A percentile compares a stretch with the other conserved stretches of the same genome.
These are phyloP conservation scores for Gastrolobium villosum DNA, from an alignment of 306 rosid species.

Conservation along the genomic window DNA sequence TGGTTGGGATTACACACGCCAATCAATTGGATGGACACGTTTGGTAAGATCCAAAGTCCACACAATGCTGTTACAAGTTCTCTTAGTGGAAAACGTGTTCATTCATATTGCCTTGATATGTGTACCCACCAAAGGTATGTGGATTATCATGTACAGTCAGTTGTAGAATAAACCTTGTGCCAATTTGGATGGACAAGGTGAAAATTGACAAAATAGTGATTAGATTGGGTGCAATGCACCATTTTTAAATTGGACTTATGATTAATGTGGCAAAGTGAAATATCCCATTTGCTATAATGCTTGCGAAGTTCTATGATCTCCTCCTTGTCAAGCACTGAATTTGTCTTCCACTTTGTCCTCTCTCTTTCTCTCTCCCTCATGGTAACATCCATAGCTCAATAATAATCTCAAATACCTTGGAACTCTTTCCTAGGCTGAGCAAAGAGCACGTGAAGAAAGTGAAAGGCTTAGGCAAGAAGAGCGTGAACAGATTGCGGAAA, in stretches of 20 bases:
- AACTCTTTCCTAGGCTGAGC: slow-evolving; percentile 80
- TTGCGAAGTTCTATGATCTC: not conserved
- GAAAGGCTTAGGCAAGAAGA: slow-evolving; percentile 90
- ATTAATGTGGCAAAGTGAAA: slow-evolving; percentile 13
- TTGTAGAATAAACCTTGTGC: not conserved
- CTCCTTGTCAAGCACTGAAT: not conserved
- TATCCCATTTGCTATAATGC: slow-evolving; percentile 5
- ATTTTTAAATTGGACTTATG: not conserved
- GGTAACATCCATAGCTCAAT: slow-evolving; percentile 9
- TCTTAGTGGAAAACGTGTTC: not conserved
- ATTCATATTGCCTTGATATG: not conserved
- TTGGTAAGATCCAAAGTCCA: not conserved
- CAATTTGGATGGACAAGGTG: slow-evolving; percentile 10
- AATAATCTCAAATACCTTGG: slow-evolving; percentile 35
- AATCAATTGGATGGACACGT: not conserved
- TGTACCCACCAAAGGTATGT: not conserved
- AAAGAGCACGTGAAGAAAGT: slow-evolving; percentile 98
- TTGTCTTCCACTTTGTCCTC: not conserved
- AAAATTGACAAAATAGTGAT: not conserved
- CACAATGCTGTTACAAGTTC: not conserved
- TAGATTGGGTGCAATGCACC: slow-evolving; percentile 14
- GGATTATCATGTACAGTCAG: not conserved
- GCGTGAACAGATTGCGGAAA: slow-evolving; percentile 92
- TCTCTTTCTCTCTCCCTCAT: slow-evolving; percentile 7
- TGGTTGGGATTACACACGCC: not conserved